Evolutionary conservation across 805 yeast genomes (phyloP).

Genomic region (Candida schatavii): DNA sequence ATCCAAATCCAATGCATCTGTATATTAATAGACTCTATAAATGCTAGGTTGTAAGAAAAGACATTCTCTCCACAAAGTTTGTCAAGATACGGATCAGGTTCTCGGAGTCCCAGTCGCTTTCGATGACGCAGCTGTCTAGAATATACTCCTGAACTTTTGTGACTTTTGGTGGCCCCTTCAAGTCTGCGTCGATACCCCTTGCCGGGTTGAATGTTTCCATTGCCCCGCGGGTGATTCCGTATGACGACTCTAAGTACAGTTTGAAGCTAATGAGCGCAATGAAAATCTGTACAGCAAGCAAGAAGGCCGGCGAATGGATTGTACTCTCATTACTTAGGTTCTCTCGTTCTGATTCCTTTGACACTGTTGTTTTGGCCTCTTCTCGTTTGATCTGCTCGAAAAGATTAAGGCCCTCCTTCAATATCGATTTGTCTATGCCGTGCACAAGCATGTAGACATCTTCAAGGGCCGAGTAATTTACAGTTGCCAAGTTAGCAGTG

Average conservation of each 20-base stretch:
- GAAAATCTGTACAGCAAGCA: slow-evolving; percentile 10
- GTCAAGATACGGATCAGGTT: slow-evolving; percentile 1
- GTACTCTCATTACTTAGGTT: background rate
- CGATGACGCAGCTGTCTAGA: slow-evolving; percentile 5
- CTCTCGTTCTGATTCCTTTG: background rate
- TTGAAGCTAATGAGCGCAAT: slow-evolving; percentile 16
- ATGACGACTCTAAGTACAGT: slow-evolving; percentile 17
- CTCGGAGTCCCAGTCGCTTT: background rate
- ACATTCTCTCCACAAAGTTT: slow-evolving; percentile 1
- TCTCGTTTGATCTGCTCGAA: slow-evolving; percentile 14
- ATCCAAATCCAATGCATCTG: too few relatives aligned
- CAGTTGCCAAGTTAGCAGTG: slow-evolving; percentile 35
- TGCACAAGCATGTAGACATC: slow-evolving; percentile 47
- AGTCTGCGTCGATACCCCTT: slow-evolving; percentile 27
- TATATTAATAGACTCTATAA: too few relatives aligned
- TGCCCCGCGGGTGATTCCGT: slow-evolving; percentile 18
- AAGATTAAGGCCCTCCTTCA: slow-evolving; percentile 41
- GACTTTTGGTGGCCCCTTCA: slow-evolving; percentile 27
- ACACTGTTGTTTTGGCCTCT: too few relatives aligned
- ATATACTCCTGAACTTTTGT: slow-evolving; percentile 7
- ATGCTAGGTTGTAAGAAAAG: background rate
- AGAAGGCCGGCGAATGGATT: background rate
- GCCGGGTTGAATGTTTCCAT: slow-evolving; percentile 27
- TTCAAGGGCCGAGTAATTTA: slow-evolving; percentile 44
- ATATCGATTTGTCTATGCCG: slow-evolving; percentile 42